Evolutionary conservation across 495 filamentous ascomycete species (phyloP).

Genomic region (Neurospora tetrasperma): DNA sequence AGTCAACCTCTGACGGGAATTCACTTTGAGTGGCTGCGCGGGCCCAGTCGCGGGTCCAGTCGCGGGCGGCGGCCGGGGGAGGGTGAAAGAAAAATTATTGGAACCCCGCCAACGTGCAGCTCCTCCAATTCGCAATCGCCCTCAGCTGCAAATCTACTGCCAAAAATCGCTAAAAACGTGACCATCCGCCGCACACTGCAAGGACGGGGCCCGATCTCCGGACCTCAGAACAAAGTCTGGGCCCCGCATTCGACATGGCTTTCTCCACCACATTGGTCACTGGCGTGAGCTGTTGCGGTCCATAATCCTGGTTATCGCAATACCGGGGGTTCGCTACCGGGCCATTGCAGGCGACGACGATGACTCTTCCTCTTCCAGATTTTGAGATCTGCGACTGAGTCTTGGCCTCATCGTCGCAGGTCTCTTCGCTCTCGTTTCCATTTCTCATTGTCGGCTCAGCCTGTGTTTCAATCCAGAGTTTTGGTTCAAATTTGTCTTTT

Average conservation of each 20-base stretch:
- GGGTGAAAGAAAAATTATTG: background rate
- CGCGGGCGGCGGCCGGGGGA: background rate
- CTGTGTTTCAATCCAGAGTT: background rate
- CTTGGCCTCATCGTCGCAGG: background rate
- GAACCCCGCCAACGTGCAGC: conserved; percentile 9
- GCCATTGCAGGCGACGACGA: background rate
- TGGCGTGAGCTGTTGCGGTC: background rate
- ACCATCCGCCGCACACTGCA: background rate
- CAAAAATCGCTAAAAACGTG: background rate
- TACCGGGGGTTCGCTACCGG: background rate
- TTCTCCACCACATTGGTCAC: background rate
- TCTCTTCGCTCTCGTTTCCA: background rate
- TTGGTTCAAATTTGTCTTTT: background rate
- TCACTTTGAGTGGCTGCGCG: background rate
- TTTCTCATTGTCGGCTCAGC: background rate
- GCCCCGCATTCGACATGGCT: background rate
- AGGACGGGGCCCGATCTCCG: background rate
- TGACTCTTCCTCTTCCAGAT: background rate
- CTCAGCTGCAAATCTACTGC: background rate
- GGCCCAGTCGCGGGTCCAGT: background rate
- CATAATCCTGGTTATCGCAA: background rate
- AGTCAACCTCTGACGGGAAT: background rate
- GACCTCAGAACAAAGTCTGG: background rate
- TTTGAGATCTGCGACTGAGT: background rate
- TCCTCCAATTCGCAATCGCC: background rate